Evolutionary conservation across 371 early-diverging fungal species (phyloP), one percentile per base, ranked within the genome.

Genomic region (Phascolomyces articulosus): DNA sequence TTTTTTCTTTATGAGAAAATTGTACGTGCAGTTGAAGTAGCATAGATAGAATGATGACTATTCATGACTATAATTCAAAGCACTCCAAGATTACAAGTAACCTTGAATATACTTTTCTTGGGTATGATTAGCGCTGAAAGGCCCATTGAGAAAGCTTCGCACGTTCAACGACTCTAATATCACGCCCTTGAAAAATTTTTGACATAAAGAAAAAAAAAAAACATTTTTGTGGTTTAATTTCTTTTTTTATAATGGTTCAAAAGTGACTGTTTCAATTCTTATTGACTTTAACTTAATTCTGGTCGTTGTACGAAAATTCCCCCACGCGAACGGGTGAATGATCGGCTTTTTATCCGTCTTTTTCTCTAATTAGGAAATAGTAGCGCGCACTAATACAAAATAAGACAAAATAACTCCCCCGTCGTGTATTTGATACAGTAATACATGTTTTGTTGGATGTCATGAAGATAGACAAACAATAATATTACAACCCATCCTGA

Each of bases 41-140:
- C 66, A 54, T 65, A 55, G 28, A 40, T 34, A 21, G 51, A 47
- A 55, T 27, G 21, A 16, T 9, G 21, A n/a, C 40, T 15, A 54
- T 27, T 55, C 40, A 60, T 40, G 55, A 65, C 66, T 65, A 16
- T 31, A 40, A 41, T 65, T 60, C 66, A 65, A 65, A 41, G 60
- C 66, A 65, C n/a, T n/a, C 66, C 53, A 55, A 38, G 56, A 41
- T 40, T 31, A 16, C 57, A 15, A 57, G 21, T 57, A n/a, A 64
- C 58, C 38, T 21, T 40, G 40, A 10, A 34, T 59, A 51, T 56
- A 24, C 44, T 16, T n/a, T 56, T 66, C 67, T 44, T 58, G 67
- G 62, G 67, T 47, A 66, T 66, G 67, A 66, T 27, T 66, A 66
- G 67, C 67, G 67, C 67, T 34, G 51, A 61, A 29, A 41, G 62